phyloP scores from a whole-genome alignment of 306 rosid species.

The Medicago lupulina region DNA sequence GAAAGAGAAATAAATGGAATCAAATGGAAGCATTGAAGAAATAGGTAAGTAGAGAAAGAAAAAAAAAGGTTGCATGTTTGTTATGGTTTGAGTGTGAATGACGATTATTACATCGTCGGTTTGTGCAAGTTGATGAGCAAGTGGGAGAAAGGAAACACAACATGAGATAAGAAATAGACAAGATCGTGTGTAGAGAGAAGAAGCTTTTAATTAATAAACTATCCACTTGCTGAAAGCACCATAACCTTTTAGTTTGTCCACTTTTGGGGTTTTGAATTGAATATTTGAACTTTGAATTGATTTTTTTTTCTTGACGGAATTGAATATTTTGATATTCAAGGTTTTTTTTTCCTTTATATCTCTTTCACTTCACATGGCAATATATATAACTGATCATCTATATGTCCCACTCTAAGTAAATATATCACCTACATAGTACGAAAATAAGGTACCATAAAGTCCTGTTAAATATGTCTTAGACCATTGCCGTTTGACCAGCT shows the following conservation, averaged over 20 bases:
- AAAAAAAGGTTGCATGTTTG: background rate
- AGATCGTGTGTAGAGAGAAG: background rate
- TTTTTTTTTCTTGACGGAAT: background rate
- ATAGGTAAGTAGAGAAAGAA: background rate
- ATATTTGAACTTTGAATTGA: constrained; percentile 5
- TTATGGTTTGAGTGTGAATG: constrained; percentile 38
- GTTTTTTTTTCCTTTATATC: background rate
- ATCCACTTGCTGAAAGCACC: constrained; percentile 37
- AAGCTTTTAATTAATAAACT: constrained; percentile 53
- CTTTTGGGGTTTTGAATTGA: constrained; percentile 44
- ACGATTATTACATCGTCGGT: constrained; percentile 44
- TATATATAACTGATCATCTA: too few relatives aligned
- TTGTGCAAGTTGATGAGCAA: constrained; percentile 67
- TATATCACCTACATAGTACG: too few relatives aligned
- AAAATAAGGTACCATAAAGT: too few relatives aligned
- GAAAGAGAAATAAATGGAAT: constrained; percentile 36
- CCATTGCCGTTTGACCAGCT: too few relatives aligned
- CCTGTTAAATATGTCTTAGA: too few relatives aligned
- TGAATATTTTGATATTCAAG: background rate
- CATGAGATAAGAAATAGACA: constrained; percentile 22
- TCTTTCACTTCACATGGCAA: background rate
- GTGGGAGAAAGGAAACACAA: constrained; percentile 46
- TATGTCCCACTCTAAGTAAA: too few relatives aligned
- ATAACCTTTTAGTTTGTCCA: constrained; percentile 36
- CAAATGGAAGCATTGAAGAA: constrained; percentile 24